phyloP scores from a whole-genome alignment of 495 filamentous ascomycete genomes.

The Penicillium simplicissimum region DNA sequence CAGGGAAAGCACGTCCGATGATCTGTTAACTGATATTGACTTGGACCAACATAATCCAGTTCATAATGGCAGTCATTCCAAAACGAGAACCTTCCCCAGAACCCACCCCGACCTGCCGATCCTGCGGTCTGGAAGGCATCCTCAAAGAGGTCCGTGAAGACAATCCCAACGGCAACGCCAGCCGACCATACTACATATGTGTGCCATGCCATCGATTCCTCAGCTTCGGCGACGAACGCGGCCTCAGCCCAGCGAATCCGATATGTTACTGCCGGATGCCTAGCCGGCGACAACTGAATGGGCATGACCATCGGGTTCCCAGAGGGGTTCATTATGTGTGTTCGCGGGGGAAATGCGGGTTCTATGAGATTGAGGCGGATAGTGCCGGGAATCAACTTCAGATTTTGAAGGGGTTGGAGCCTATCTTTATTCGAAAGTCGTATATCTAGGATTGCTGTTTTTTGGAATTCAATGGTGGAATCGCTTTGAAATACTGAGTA shows the following conservation, averaged over 20 bases:
- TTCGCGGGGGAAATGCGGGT: not conserved
- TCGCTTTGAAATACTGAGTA: no score
- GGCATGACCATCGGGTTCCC: not conserved
- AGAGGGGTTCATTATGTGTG: constrained; percentile 19
- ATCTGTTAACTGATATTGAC: not conserved
- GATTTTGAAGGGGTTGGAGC: not conserved
- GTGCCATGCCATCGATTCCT: constrained; percentile 3
- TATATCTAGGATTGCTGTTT: not conserved
- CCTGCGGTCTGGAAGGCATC: not conserved
- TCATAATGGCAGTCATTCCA: not conserved
- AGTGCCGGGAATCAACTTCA: not conserved
- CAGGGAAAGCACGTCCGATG: not conserved
- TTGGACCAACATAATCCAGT: not conserved
- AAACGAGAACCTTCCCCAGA: not conserved
- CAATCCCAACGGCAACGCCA: constrained; percentile 13
- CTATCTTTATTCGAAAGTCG: not conserved
- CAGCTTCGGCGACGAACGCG: constrained; percentile 10
- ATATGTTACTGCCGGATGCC: constrained; percentile 6
- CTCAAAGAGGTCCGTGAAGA: not conserved
- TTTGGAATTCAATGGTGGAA: not conserved
- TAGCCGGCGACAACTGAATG: constrained; percentile 8
- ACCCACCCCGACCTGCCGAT: not conserved
- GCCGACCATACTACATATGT: constrained; percentile 13
- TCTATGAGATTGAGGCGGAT: not conserved
- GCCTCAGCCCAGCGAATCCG: constrained; percentile 6